Evolutionary conservation across 306 rosid species (phyloP).

Genomic region (Rosa chinensis): DNA sequence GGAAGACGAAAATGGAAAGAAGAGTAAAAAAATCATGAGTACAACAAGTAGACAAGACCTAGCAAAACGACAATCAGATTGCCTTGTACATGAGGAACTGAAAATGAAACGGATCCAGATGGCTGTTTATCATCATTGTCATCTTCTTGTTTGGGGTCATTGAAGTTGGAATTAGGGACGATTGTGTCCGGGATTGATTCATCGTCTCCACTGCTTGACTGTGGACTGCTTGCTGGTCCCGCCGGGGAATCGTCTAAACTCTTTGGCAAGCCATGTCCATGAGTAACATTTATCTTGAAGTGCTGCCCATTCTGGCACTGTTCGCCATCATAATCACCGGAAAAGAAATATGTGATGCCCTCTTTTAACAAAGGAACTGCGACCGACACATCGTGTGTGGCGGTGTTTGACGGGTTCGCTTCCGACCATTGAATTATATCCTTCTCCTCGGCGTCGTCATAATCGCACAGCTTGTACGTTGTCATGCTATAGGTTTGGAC

Average conservation of each 20-base stretch:
- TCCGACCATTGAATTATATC: conserved; percentile 72
- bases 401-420: conserved; percentile 53
- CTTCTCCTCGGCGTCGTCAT: conserved; percentile 56
- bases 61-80: neutral
- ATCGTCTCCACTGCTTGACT: conserved; percentile 55
- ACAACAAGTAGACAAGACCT: neutral
- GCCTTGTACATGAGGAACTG: conserved; percentile 6
- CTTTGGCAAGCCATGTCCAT: conserved; percentile 79
- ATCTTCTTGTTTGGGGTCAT: conserved; percentile 42
- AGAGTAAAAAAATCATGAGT: neutral
- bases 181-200: conserved; percentile 72
- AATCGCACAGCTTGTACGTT: conserved; percentile 71
- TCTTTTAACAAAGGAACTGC: conserved; percentile 68
- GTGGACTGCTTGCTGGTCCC: conserved; percentile 49
- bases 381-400: conserved; percentile 45
- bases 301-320: conserved; percentile 79
- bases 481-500: conserved; percentile 72
- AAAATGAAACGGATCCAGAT: conserved; percentile 43
- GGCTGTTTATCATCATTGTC: conserved; percentile 22
- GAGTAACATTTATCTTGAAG: conserved; percentile 56
- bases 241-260: conserved; percentile 24
- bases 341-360: conserved; percentile 69
- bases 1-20: neutral
- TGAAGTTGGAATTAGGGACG: conserved; percentile 71
- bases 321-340: conserved; percentile 84